phyloP scores from a whole-genome alignment of 2,329 filamentous ascomycete genomes.

The Colletotrichum sojae region DNA sequence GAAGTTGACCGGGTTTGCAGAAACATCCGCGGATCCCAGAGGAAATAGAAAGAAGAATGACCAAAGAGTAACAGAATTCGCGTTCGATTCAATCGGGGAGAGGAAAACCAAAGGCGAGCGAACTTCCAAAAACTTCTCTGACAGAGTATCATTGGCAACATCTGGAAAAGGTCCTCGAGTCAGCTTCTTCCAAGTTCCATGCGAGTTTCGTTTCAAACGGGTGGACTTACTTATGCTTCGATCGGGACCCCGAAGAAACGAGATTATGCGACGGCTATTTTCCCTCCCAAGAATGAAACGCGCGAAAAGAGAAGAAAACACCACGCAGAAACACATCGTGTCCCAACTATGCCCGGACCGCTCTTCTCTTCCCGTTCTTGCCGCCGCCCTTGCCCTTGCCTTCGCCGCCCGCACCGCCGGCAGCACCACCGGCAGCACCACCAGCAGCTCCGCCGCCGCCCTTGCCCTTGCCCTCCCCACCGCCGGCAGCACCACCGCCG shows the following conservation, averaged over 20 bases:
- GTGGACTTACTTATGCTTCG: slow-evolving; percentile 31
- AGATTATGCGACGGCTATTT: slow-evolving; percentile 26
- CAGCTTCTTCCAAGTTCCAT: slow-evolving; percentile 4
- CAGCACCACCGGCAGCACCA: not conserved
- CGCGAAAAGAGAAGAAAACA: not conserved
- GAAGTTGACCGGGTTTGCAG: too few relatives aligned
- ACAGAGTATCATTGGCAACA: slow-evolving; percentile 40
- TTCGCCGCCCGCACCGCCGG: not conserved
- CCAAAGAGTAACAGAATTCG: slow-evolving; percentile 24
- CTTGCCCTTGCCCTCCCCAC: not conserved
- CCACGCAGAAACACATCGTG: not conserved
- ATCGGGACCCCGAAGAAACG: slow-evolving; percentile 17
- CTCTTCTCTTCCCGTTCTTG: slow-evolving; percentile 9
- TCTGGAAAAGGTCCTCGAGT: slow-evolving; percentile 17
- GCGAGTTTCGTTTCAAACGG: not conserved
- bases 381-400: not conserved
- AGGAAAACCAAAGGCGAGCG: slow-evolving; percentile 27
- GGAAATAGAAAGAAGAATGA: not conserved
- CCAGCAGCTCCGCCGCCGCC: not conserved
- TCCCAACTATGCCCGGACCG: not conserved
- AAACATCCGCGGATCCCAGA: too few relatives aligned
- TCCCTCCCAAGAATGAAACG: not conserved
- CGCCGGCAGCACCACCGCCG: not conserved
- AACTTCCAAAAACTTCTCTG: slow-evolving; percentile 34
- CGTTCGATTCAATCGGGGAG: slow-evolving; percentile 35